Base-by-base conservation (phyloP, 2,329 filamentous ascomycete genomes). In the Cryphonectria carpinicola region DNA sequence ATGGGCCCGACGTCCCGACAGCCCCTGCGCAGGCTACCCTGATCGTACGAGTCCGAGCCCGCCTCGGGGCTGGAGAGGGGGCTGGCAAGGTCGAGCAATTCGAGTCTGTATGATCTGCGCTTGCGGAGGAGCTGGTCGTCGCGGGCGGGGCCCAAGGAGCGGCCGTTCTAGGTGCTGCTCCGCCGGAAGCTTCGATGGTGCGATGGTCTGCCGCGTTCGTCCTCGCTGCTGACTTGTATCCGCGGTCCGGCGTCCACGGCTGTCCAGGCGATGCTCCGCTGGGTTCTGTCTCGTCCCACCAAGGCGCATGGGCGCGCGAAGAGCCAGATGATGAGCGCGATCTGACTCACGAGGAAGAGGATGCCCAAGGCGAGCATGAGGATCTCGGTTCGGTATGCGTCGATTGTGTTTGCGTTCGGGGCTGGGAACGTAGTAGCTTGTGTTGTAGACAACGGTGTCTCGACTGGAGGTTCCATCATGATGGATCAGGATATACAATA, bases 311-410 rank as follows among this genome's bases (percentile, higher is more conserved):
- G 22, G 62, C 74, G 74, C 32, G 77, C 71, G 41, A 76, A 77
- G 61, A 78, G 71, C 60, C 78, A 76, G 54, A 82, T 75, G 35
- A 81, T 67, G n/a, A 79, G 70, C 32, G 75, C 76, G 22, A 82
- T 74, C 8, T 79, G 71, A 22, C 73, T 74, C 22, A 81, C 79
- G 37, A 82, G 76, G 22, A 79, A 58, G 49, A 82, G 72, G 61
- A 80, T 76, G 17, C 76, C 77, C 19, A 76, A 70, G 17, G 80
- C 79, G 37, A 82, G 73, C 37, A 81, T 72, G 52, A 78, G 66
- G 61, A 82, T 80, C 73, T 82, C 80, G 49, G 80, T 69, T 60
- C 76, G 76, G 68, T 73, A 77, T 46, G 76, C 72, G n/a, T 80
- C 77, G 60, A 54, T 54, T 25, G 63, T 52, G 41, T 46, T 65